Evolutionary conservation across 371 early-diverging fungal species (phyloP), one percentile per base, ranked within the genome.

Genomic region (Mycotypha africana): DNA sequence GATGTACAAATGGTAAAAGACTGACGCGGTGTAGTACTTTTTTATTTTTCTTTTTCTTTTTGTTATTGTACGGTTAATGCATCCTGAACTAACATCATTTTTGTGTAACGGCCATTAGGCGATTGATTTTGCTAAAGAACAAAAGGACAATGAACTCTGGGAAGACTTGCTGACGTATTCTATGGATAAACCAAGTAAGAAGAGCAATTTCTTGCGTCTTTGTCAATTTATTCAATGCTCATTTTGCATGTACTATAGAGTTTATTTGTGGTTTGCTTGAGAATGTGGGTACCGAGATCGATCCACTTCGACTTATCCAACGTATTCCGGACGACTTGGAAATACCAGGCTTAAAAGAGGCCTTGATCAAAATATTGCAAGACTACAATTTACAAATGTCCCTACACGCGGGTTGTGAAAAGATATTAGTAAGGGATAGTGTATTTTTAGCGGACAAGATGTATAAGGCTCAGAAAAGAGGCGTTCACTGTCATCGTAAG

Each of bases 91-190:
- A n/a, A n/a, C n/a, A 28, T 12, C 36, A 38, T 12, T 22, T 33
- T n/a, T n/a, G n/a, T n/a, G n/a, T n/a, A n/a, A n/a, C n/a, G n/a
- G n/a, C n/a, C n/a, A 19, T 10, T 61, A 91, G 80, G 98, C 98
- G 0, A 96, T 98, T 49, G 93, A 93, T 40, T 98, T 95, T 76
- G 93, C 94, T 0, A 91, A 92, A 70, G 94, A 95, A 40, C 95
- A 97, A 69, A 89, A 91, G 47, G 97, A 98, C 64, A 84, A 86
- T 21, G 91, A 87, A 15, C 70, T 98, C 38, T 98, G 98, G 98
- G 88, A 92, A 54, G 97, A 96, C 60, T 58, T 97, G 31, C 65
- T 97, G 17, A 82, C 67, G 19, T 91, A 89, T 58, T 85, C 91
- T 0, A 81, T 85, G 81, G 88, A 92, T 52, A 90, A 93, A 49